Percentiles rank a stretch among this genome's conserved stretches.
phyloP scores from a whole-genome alignment of 2,329 filamentous ascomycete genomes.

The Apiospora phragmitis region DNA sequence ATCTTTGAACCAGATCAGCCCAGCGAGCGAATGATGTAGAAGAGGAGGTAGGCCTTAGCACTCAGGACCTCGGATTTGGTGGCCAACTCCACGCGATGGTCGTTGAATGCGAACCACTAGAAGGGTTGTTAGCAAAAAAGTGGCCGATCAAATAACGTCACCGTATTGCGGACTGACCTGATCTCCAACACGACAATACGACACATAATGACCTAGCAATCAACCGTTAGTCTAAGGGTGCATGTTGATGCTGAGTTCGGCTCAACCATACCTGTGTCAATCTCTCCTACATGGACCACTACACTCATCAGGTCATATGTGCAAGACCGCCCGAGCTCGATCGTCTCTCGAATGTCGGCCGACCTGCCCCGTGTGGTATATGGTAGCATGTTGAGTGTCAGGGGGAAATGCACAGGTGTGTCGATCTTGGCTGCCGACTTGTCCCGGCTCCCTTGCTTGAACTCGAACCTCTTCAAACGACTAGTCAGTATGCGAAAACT shows the following conservation, averaged over 20 bases:
- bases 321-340: slow-evolving; percentile 63
- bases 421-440: slow-evolving; percentile 83
- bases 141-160: slow-evolving; percentile 1
- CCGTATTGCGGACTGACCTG: slow-evolving; percentile 47
- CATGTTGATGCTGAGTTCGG: background rate
- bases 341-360: slow-evolving; percentile 49
- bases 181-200: slow-evolving; percentile 81
- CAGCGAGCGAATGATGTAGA: slow-evolving; percentile 69
- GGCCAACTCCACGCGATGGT: slow-evolving; percentile 86
- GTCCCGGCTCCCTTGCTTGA: slow-evolving; percentile 64
- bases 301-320: slow-evolving; percentile 87
- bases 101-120: slow-evolving; percentile 94
- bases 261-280: slow-evolving; percentile 66
- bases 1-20: background rate
- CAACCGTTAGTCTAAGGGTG: slow-evolving; percentile 8
- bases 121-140: slow-evolving; percentile 16
- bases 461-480: slow-evolving; percentile 65
- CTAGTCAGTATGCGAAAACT: slow-evolving; percentile 12
- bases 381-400: slow-evolving; percentile 85
- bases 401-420: slow-evolving; percentile 80
- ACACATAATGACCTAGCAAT: slow-evolving; percentile 71
- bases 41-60: slow-evolving; percentile 86
- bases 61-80: slow-evolving; percentile 81
- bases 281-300: slow-evolving; percentile 89
- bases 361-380: slow-evolving; percentile 72